These are phyloP conservation scores for Blumeria graminis DNA, from an alignment of 2,329 filamentous ascomycete species.

Conservation along the genomic window DNA sequence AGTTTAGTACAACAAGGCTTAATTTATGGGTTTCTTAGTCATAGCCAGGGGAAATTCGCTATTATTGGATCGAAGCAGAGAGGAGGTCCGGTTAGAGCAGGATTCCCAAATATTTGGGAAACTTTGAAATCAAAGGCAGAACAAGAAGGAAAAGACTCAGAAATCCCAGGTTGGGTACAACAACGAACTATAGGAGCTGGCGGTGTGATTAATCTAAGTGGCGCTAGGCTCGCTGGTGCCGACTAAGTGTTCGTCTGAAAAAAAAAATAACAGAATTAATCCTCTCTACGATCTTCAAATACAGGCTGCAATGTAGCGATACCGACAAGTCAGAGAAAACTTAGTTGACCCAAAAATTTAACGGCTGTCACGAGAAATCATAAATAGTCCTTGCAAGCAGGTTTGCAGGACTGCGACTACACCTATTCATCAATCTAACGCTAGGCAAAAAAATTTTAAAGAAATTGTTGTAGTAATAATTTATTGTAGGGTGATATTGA, in stretches of 20 bases:
- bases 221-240: conserved; percentile 26
- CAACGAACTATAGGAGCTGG: conserved; percentile 19
- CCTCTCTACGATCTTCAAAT: too few species aligned
- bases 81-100: conserved; percentile 37
- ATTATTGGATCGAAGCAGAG: conserved; percentile 53
- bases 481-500: too few species aligned
- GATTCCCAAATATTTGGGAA: conserved; percentile 53
- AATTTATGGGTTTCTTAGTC: conserved; percentile 63
- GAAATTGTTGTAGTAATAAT: too few species aligned
- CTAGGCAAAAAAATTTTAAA: too few species aligned
- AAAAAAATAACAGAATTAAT: too few species aligned
- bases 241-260: neutral
- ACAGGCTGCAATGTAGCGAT: too few species aligned
- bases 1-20: conserved; percentile 60
- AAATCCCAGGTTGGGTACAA: conserved; percentile 53
- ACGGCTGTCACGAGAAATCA: too few species aligned
- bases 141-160: conserved; percentile 24
- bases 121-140: conserved; percentile 37
- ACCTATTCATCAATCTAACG: too few species aligned
- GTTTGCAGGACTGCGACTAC: too few species aligned
- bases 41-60: conserved; percentile 52
- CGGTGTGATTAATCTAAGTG: conserved; percentile 31
- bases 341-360: too few species aligned
- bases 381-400: too few species aligned
- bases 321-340: too few species aligned